Base-by-base conservation (phyloP, 108 stramenopile genomes). In the Schizochytrium sp. region DNA sequence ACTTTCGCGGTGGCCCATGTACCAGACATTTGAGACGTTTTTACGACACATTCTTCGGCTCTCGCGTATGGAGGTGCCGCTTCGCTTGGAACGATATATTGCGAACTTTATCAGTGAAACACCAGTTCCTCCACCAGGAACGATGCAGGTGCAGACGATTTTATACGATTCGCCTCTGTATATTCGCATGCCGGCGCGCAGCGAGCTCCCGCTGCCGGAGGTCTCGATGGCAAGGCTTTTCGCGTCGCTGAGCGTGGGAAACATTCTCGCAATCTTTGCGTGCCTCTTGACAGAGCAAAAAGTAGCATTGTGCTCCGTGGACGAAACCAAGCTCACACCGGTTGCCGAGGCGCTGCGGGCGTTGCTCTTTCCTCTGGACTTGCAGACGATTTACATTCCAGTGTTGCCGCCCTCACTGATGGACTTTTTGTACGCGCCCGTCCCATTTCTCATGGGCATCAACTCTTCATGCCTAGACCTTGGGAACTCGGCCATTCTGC, bases 1-100 rank as follows among this genome's bases (percentile, higher is more conserved):
- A 6, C 76, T 83, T 23, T 83, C 76, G 28, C 76, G 76, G 51
- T 83, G 76, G 76, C 76, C 76, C 25, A 53, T 83, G 48, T 83
- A 83, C 51, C 25, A 53, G 23, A 83, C 48, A 0, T 83, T 83
- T 83, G 76, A 83, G 51, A 6, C 10, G 4, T 83, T 83, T 53
- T 28, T 83, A 16, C 76, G 45, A 0, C 76, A 83, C 16, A 34
- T 53, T 55, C 51, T 83, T 1, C 6, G 76, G n/a, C n/a, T 83
- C 8, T 83, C 76, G 51, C 19, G 51, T 6, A 53, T 47, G 45
- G 76, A 83, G 6, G 23, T 45, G 2, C 76, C 76, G 51, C 76
- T 83, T 55, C 76, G 43, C 28, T 23, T 83, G 48, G 76, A 83
- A 34, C 45, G 76, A 12, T 83, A 83, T 45, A 83, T 83, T 83